These are phyloP conservation scores for Boletus smithii DNA, from an alignment of 1,284 basidiomycete species.

Conservation along the genomic window DNA sequence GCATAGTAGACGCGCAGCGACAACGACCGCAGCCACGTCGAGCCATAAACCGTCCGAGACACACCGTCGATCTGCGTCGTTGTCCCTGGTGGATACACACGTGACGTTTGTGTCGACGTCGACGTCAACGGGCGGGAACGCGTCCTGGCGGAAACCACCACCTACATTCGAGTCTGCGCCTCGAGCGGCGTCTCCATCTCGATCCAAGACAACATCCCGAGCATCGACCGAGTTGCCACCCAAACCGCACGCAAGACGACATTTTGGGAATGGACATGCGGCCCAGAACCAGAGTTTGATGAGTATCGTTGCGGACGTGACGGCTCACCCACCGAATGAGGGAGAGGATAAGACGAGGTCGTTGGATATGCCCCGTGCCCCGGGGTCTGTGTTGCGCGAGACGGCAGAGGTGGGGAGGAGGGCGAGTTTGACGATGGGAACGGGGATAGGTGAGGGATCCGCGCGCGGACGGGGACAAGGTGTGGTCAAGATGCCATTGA, in stretches of 20 bases:
- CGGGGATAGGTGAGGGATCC: background rate
- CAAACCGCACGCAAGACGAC: slow-evolving; percentile 7
- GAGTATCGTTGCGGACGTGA: slow-evolving; percentile 64
- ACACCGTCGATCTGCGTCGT: slow-evolving; percentile 21
- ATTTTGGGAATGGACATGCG: slow-evolving; percentile 5
- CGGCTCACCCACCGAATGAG: slow-evolving; percentile 35
- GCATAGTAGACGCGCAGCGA: slow-evolving; percentile 14
- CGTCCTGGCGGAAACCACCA: slow-evolving; percentile 20
- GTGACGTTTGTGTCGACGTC: background rate
- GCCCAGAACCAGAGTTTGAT: slow-evolving; percentile 46
- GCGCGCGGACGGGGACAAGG: slow-evolving; percentile 3
- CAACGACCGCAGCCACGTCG: background rate
- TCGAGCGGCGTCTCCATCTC: background rate
- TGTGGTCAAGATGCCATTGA: slow-evolving; percentile 47
- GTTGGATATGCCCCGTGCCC: slow-evolving; percentile 39
- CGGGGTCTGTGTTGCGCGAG: slow-evolving; percentile 37
- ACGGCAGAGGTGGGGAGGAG: background rate
- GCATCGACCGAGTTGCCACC: no score
- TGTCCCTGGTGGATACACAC: slow-evolving; percentile 8
- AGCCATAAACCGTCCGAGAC: background rate
- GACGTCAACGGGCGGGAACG: background rate
- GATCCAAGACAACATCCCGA: background rate
- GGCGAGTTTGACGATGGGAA: background rate
- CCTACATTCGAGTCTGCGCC: background rate
- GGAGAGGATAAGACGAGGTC: slow-evolving; percentile 24